Evolutionary conservation across 257 asterid genomes (phyloP).

Genomic region (Thymus mandschuricus): DNA sequence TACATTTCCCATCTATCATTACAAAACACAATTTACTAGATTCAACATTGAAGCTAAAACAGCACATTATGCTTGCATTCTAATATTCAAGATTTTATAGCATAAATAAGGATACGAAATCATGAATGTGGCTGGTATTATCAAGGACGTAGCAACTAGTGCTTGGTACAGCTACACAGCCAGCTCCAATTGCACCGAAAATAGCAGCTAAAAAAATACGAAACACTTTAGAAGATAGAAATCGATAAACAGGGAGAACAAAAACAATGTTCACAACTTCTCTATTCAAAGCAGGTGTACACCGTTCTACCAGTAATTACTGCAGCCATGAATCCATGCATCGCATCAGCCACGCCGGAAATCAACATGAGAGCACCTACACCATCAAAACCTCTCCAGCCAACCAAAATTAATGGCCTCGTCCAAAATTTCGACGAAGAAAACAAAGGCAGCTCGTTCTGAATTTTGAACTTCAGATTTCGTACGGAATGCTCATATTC

Average conservation of each 20-base stretch:
- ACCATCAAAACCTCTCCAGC: constrained; percentile 8
- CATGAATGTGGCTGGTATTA: constrained; percentile 76
- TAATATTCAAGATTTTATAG: constrained; percentile 14
- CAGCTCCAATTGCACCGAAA: constrained; percentile 55
- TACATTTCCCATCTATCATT: too few species aligned
- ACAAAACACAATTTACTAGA: not conserved
- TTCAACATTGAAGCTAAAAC: not conserved
- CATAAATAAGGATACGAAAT: constrained; percentile 77
- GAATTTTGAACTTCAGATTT: too few species aligned
- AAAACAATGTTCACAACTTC: not conserved
- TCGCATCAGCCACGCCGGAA: constrained; percentile 27
- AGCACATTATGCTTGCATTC: not conserved
- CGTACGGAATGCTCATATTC: too few species aligned
- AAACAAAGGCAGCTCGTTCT: too few species aligned
- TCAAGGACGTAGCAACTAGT: constrained; percentile 80
- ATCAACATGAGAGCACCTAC: constrained; percentile 36
- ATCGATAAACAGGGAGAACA: not conserved
- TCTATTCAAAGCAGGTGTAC: not conserved
- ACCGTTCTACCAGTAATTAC: constrained; percentile 47
- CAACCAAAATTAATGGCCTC: not conserved
- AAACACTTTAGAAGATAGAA: constrained; percentile 15
- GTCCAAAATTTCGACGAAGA: too few species aligned
- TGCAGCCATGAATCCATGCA: constrained; percentile 40
- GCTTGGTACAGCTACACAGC: constrained; percentile 72
- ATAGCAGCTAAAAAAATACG: constrained; percentile 51